These are phyloP conservation scores for Fraxinus platypoda DNA, from an alignment of 305 asterid genomes.

Conservation along the genomic window DNA sequence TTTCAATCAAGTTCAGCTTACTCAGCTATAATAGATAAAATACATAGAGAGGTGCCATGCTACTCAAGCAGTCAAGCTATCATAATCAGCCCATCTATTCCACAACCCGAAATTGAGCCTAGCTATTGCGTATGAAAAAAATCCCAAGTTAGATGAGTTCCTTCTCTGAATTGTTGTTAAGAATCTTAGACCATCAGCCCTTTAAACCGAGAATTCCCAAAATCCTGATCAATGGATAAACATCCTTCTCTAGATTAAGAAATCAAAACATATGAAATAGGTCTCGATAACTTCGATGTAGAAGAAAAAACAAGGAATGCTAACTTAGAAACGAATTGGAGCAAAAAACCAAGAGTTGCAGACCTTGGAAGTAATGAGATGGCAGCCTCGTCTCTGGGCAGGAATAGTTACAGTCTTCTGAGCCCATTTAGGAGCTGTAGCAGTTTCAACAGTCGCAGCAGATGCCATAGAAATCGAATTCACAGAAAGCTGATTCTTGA, in stretches of 20 bases:
- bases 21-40: neutral
- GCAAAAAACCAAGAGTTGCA: neutral
- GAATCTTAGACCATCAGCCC: neutral
- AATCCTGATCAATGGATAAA: neutral
- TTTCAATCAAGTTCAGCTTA: neutral
- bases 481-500: conserved; percentile 28
- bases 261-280: neutral
- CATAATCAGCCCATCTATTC: neutral
- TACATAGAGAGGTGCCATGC: neutral
- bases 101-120: neutral
- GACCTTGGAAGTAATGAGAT: conserved; percentile 79
- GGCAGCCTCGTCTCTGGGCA: conserved; percentile 85
- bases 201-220: neutral
- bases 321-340: neutral
- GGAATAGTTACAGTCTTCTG: conserved; percentile 78
- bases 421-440: conserved; percentile 68
- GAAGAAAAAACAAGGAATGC: neutral
- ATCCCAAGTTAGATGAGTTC: neutral
- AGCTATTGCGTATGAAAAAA: neutral
- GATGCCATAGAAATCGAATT: conserved; percentile 36
- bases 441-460: conserved; percentile 31
- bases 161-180: neutral
- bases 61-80: neutral
- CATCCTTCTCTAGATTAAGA: neutral
- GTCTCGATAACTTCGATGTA: neutral